These are phyloP conservation scores for Salix exigua DNA, from an alignment of 345 rosid genomes.

Conservation along the genomic window DNA sequence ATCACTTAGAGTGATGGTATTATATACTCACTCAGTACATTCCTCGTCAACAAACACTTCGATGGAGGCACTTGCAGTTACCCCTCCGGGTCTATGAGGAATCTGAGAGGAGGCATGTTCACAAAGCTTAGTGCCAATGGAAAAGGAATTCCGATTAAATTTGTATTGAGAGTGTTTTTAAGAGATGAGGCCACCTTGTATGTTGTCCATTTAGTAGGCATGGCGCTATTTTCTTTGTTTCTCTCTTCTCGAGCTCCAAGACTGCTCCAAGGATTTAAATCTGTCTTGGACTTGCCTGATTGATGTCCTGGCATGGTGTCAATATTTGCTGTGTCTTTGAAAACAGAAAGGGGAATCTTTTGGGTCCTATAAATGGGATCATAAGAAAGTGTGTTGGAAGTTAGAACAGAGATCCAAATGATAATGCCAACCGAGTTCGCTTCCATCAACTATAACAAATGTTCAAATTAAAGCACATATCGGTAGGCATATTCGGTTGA, in stretches of 20 bases:
- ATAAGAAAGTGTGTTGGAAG: neutral
- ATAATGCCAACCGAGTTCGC: neutral
- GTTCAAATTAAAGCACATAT: neutral
- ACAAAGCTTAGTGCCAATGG: conserved; percentile 1
- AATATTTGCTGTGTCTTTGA: conserved; percentile 43
- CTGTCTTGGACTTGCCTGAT: conserved; percentile 44
- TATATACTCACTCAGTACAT: conserved; percentile 58
- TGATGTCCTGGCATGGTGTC: conserved; percentile 32
- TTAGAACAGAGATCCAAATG: neutral
- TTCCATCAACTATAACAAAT: no score
- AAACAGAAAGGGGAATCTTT: conserved; percentile 52
- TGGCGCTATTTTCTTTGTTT: conserved; percentile 81
- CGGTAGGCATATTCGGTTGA: neutral
- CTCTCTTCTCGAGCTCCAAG: conserved; percentile 77
- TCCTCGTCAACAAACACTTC: conserved; percentile 85
- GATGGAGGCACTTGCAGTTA: conserved; percentile 44
- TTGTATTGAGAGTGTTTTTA: neutral
- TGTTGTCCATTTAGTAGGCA: conserved; percentile 72
- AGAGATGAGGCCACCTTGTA: conserved; percentile 51
- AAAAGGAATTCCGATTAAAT: neutral
- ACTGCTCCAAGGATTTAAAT: conserved; percentile 49
- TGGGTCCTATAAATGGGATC: conserved; percentile 37
- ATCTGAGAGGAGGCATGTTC: conserved; percentile 36
- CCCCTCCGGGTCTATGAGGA: conserved; percentile 52
- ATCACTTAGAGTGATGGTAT: neutral